Evolutionary conservation across 371 early-diverging fungal species (phyloP).

Genomic region (Mucor saturninus): DNA sequence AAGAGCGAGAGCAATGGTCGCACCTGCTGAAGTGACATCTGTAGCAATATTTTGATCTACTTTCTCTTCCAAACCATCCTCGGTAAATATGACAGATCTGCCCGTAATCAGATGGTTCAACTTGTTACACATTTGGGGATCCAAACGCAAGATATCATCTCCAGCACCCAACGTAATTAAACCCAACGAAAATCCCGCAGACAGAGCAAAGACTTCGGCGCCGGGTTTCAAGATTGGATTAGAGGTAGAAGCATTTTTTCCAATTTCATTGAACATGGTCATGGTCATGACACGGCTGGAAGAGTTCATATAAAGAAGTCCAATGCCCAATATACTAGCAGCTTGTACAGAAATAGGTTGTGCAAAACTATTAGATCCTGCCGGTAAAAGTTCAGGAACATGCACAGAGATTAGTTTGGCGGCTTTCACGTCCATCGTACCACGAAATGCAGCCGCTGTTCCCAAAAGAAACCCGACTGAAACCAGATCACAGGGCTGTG

Average conservation of each 20-base stretch:
- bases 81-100: background rate
- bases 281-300: constrained; percentile 69
- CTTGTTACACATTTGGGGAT: constrained; percentile 59
- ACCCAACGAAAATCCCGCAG: constrained; percentile 86
- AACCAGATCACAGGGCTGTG: constrained; percentile 67
- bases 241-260: constrained; percentile 24
- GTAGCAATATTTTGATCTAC: constrained; percentile 28
- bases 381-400: constrained; percentile 69
- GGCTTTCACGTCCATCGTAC: constrained; percentile 64
- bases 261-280: constrained; percentile 75
- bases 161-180: constrained; percentile 78
- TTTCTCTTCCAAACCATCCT: background rate
- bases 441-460: constrained; percentile 69
- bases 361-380: constrained; percentile 55
- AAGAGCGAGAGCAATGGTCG: constrained; percentile 83
- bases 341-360: constrained; percentile 64
- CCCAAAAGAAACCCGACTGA: constrained; percentile 81
- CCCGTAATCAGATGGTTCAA: constrained; percentile 57
- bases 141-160: constrained; percentile 49
- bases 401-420: constrained; percentile 74
- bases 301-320: constrained; percentile 74
- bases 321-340: constrained; percentile 75
- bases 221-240: constrained; percentile 31
- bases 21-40: constrained; percentile 69
- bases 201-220: constrained; percentile 67